Evolutionary conservation across 768 basidiomycete species (phyloP).

Genomic region (Mycena indigotica): DNA sequence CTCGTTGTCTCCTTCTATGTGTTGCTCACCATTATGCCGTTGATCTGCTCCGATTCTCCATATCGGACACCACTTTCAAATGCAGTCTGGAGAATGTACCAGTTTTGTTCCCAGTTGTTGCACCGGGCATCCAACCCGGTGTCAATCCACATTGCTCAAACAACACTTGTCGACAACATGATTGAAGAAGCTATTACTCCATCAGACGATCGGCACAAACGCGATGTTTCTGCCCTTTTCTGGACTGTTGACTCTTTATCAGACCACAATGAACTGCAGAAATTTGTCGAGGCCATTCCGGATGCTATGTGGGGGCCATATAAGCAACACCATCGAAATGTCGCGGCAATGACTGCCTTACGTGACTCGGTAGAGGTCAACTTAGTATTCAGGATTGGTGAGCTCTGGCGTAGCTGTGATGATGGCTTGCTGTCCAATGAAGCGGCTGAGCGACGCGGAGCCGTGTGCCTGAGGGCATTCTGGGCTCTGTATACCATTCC

Average conservation of each 20-base stretch:
- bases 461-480: neutral
- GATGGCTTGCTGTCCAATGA: neutral
- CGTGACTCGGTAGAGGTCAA: neutral
- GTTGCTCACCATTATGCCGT: constrained; percentile 2
- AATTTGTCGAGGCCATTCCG: constrained; percentile 3
- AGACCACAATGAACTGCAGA: constrained; percentile 3
- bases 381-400: neutral
- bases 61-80: neutral
- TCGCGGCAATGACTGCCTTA: neutral
- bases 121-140: neutral
- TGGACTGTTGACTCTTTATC: constrained; percentile 3
- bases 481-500: neutral
- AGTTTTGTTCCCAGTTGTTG: neutral
- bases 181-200: neutral
- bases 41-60: neutral
- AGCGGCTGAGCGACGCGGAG: neutral
- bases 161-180: neutral
- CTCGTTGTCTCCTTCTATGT: neutral
- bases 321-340: neutral
- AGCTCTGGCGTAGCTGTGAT: neutral
- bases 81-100: neutral
- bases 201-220: neutral
- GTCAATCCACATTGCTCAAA: neutral
- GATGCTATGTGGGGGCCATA: neutral
- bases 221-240: constrained; percentile 3